phyloP scores from a whole-genome alignment of 2,329 filamentous ascomycete genomes.

The Chaetomiaceae sp. region DNA sequence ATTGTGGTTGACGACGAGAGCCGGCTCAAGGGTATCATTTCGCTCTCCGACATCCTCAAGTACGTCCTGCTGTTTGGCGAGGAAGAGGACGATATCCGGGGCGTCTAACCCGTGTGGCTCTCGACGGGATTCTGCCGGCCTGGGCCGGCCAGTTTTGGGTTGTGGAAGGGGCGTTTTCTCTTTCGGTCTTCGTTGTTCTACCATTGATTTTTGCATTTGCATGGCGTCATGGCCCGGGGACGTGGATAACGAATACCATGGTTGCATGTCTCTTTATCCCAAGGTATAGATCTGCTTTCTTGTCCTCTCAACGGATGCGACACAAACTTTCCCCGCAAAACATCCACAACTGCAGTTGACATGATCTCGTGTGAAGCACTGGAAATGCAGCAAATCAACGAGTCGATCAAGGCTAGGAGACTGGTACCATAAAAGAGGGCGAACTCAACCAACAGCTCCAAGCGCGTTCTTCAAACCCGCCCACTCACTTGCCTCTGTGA shows the following conservation, averaged over 20 bases:
- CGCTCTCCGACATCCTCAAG: slow-evolving; percentile 91
- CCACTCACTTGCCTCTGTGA: too few species aligned
- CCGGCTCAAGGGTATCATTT: slow-evolving; percentile 81
- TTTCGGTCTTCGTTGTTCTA: slow-evolving; percentile 4
- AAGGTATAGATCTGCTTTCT: slow-evolving; percentile 25
- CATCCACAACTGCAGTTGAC: background rate
- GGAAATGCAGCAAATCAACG: background rate
- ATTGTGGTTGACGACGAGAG: slow-evolving; percentile 89
- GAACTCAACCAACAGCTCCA: too few species aligned
- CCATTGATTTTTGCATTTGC: slow-evolving; percentile 25
- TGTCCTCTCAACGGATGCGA: slow-evolving; percentile 13
- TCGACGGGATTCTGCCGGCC: background rate
- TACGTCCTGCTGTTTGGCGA: slow-evolving; percentile 84
- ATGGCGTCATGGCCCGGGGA: slow-evolving; percentile 25
- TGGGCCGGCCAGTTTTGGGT: too few species aligned
- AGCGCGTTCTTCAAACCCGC: too few species aligned
- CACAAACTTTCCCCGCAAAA: background rate
- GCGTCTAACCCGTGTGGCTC: slow-evolving; percentile 5
- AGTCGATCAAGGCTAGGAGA: too few species aligned
- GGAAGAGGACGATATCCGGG: slow-evolving; percentile 43
- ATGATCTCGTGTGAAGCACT: background rate
- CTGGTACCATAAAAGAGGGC: too few species aligned
- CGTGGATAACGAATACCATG: slow-evolving; percentile 27
- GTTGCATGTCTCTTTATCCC: slow-evolving; percentile 22
- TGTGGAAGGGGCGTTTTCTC: too few species aligned